Base-by-base conservation (phyloP, 2,329 filamentous ascomycete species). In the Catunica adiposa region DNA sequence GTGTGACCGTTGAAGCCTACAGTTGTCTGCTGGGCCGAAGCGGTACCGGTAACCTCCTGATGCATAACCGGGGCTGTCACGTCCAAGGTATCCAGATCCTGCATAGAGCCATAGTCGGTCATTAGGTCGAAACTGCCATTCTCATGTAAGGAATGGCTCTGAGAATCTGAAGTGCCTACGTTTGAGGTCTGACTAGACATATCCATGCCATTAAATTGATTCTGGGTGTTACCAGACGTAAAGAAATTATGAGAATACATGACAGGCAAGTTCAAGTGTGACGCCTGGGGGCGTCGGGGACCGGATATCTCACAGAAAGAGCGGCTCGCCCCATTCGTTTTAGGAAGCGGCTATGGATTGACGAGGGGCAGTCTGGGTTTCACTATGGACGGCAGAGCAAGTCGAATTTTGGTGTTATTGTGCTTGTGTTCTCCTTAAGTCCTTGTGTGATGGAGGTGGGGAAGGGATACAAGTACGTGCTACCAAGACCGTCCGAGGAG, bases 321-420 rank as follows among this genome's bases (percentile, higher is more conserved):
- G 23, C 29, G 34, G 31, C 54, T 56, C 47, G 50, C 51, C 50
- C 38, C 55, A 56, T 56, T 38, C 50, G 55, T 38, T 42, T 52
- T 38, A n/a, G 40, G 40, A 44, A 44, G 40, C 40, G 40, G 11
- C n/a, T 44, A 44, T 11, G 40, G 40, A 44, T 44, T 44, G 40
- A n/a, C n/a, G 40, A 44, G 40, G 40, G 40, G 40, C 5, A 44
- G 40, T 11, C 29, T 34, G 29, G 5, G 29, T 44, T 44, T 2
- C n/a, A 44, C 40, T 11, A 22, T 44, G 11, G 20, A 22, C 40
- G 40, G 11, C 40, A 44, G 40, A 17, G 40, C 6, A 44, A 44
- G 40, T 44, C 40, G 7, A 44, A 44, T n/a, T 44, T 34, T 44
- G 40, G n/a, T 44, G 40, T 22, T 44, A 8, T 22, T 17, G 40